These are phyloP conservation scores for Paramecium bursaria DNA, from an alignment of 73 alveolate species.

Conservation along the genomic window DNA sequence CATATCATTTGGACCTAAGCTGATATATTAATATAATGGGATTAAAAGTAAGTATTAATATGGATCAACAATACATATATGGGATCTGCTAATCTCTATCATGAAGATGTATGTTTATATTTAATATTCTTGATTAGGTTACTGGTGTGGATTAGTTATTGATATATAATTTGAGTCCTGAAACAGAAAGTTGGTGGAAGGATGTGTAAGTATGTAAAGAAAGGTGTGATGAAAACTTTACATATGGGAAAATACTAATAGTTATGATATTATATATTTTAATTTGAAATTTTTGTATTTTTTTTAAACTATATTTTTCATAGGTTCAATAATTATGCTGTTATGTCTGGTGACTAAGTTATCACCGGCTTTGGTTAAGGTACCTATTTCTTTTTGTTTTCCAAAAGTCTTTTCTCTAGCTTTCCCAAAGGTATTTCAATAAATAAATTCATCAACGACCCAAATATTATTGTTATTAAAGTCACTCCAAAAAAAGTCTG, in stretches of 20 bases:
- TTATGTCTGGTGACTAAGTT: neutral
- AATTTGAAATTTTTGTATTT: too few relatives aligned
- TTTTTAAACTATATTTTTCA: neutral
- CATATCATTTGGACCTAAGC: conserved; percentile 16
- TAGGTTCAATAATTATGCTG: neutral
- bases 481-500: neutral
- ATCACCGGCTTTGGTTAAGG: neutral
- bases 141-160: conserved; percentile 33
- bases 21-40: conserved; percentile 67
- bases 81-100: conserved; percentile 61
- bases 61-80: conserved; percentile 58
- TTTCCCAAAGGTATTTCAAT: conserved; percentile 3
- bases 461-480: neutral
- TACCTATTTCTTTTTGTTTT: neutral
- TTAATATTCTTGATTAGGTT: conserved; percentile 35
- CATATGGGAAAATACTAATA: neutral
- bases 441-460: neutral
- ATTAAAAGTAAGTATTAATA: conserved; percentile 6
- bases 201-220: conserved; percentile 50
- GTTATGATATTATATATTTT: too few relatives aligned
- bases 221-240: conserved; percentile 54
- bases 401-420: neutral
- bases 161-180: conserved; percentile 63
- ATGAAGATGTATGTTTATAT: conserved; percentile 16
- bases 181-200: conserved; percentile 64